phyloP scores from a whole-genome alignment of 2,329 filamentous ascomycete genomes.

The Cytospora piceae region DNA sequence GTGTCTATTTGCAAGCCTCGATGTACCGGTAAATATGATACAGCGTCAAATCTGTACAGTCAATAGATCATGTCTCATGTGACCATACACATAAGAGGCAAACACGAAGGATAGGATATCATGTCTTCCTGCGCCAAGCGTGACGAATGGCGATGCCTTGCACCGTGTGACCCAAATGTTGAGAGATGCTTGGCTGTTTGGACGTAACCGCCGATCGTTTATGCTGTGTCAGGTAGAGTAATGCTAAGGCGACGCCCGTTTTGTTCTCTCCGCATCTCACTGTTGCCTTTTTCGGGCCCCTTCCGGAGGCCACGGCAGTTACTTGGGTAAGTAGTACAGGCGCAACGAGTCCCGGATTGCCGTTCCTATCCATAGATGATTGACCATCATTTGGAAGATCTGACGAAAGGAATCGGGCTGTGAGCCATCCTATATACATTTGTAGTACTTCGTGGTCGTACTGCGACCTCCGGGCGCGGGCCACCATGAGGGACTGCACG shows the following conservation, averaged over 20 bases:
- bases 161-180: neutral
- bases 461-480: neutral
- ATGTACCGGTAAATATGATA: neutral
- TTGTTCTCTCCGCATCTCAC: neutral
- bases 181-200: neutral
- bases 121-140: neutral
- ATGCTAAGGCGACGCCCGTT: neutral
- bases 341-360: neutral
- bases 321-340: neutral
- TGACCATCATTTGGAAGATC: neutral
- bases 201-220: neutral
- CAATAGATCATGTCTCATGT: neutral
- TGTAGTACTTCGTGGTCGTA: neutral
- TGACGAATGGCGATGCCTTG: neutral
- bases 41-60: neutral
- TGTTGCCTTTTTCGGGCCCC: neutral
- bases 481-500: neutral
- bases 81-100: neutral
- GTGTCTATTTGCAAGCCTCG: neutral
- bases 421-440: neutral
- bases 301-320: neutral
- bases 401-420: neutral
- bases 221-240: constrained; percentile 1
- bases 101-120: neutral
- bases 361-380: neutral